phyloP scores from a whole-genome alignment of 306 rosid genomes.

The Sesbania bispinosa region DNA sequence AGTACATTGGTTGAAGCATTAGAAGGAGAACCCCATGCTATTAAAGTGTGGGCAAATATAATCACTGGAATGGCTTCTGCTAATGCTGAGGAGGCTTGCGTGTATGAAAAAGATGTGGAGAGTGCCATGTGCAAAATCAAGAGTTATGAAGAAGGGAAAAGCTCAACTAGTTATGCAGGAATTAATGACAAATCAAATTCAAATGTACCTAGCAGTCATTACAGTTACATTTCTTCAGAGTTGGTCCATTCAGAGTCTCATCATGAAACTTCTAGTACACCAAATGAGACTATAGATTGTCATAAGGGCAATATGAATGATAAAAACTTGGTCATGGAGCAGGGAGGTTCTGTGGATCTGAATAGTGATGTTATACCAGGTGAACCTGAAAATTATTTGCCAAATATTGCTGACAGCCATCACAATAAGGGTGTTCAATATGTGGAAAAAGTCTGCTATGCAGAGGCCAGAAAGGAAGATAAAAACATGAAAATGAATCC shows the following conservation, averaged over 20 bases:
- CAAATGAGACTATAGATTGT: conserved; percentile 27
- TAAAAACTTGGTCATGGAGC: conserved; percentile 26
- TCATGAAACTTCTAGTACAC: conserved; percentile 38
- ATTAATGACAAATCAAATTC: conserved; percentile 38
- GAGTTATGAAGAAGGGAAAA: conserved; percentile 28
- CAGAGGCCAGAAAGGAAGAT: conserved; percentile 27
- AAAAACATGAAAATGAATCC: conserved; percentile 33
- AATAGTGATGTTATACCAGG: conserved; percentile 40
- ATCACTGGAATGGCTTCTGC: conserved; percentile 21
- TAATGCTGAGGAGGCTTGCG: conserved; percentile 17
- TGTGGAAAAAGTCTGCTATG: conserved; percentile 30
- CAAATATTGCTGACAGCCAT: conserved; percentile 23
- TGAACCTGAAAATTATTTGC: conserved; percentile 38
- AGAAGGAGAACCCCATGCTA: conserved; percentile 53
- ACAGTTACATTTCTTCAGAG: conserved; percentile 58
- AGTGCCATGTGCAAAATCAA: conserved; percentile 27
- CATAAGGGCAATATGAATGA: conserved; percentile 22
- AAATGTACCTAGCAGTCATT: conserved; percentile 45
- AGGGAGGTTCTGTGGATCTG: conserved; percentile 43
- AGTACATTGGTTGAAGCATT: conserved; percentile 59
- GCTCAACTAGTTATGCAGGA: conserved; percentile 31
- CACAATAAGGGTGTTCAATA: conserved; percentile 20
- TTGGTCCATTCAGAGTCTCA: conserved; percentile 50
- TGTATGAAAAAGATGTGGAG: conserved; percentile 27
- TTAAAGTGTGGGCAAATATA: conserved; percentile 43